phyloP scores from a whole-genome alignment of 1,139 yeast genomes.

The Suhomyces panamericanus region DNA sequence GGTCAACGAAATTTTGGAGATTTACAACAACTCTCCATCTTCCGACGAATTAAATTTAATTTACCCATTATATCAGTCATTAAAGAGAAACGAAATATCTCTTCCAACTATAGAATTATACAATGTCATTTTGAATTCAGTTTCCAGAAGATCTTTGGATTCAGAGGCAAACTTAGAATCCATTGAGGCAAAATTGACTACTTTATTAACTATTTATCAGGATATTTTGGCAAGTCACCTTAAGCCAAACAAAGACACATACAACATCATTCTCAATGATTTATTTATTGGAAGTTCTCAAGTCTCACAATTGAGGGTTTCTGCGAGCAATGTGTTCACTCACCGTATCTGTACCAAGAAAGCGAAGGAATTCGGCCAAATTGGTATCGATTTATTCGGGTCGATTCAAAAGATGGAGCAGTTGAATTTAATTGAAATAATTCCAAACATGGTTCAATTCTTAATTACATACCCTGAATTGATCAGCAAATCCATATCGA shows the following conservation, averaged over 20 bases:
- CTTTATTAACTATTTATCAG: constrained; percentile 63
- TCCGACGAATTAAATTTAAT: constrained; percentile 33
- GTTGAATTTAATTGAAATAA: constrained; percentile 27
- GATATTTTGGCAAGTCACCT: constrained; percentile 47
- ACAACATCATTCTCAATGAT: constrained; percentile 50
- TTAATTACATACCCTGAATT: constrained; percentile 32
- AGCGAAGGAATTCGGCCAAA: constrained; percentile 59
- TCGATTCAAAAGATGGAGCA: constrained; percentile 39
- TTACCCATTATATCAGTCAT: constrained; percentile 46
- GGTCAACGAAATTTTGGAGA: constrained; percentile 20
- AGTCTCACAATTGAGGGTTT: constrained; percentile 18
- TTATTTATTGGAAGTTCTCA: constrained; percentile 52
- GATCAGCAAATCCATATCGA: constrained; percentile 24
- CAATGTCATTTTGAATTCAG: constrained; percentile 40
- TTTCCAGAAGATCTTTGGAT: constrained; percentile 33
- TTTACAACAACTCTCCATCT: constrained; percentile 16
- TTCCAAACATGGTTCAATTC: constrained; percentile 30
- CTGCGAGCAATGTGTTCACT: constrained; percentile 11
- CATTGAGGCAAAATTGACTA: constrained; percentile 50
- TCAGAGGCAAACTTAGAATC: constrained; percentile 24
- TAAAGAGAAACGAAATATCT: constrained; percentile 37
- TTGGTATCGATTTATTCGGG: constrained; percentile 59
- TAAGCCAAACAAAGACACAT: constrained; percentile 58
- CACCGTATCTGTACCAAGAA: constrained; percentile 8
- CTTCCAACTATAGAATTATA: constrained; percentile 37